These are phyloP conservation scores for Fusarium sp. DNA, from an alignment of 2,329 filamentous ascomycete genomes.

Conservation along the genomic window DNA sequence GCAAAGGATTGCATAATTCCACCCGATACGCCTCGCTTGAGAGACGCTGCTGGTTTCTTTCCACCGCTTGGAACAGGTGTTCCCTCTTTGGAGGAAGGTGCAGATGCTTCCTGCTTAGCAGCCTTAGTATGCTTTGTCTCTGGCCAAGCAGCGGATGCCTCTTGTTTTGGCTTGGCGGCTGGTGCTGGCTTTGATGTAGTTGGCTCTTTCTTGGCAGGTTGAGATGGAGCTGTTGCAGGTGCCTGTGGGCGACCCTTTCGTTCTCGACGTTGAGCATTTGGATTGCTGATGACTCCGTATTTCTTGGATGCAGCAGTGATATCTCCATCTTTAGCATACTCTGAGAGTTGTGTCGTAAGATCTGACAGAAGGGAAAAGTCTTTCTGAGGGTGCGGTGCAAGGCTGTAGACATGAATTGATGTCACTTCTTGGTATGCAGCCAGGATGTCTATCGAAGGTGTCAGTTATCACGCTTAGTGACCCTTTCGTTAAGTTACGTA, in stretches of 20 bases:
- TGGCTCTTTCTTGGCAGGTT: slow-evolving; percentile 35
- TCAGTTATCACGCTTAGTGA: slow-evolving; percentile 10
- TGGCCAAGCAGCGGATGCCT: slow-evolving; percentile 18
- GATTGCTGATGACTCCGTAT: slow-evolving; percentile 82
- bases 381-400: slow-evolving; percentile 76
- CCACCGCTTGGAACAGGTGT: slow-evolving; percentile 45
- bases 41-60: slow-evolving; percentile 53
- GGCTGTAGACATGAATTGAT: slow-evolving; percentile 88
- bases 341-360: slow-evolving; percentile 71
- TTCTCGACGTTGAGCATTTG: slow-evolving; percentile 68
- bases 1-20: slow-evolving; percentile 85
- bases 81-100: slow-evolving; percentile 41
- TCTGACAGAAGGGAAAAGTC: slow-evolving; percentile 79
- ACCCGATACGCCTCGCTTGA: slow-evolving; percentile 70
- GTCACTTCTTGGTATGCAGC: slow-evolving; percentile 77
- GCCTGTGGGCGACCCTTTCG: slow-evolving; percentile 53
- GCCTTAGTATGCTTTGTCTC: slow-evolving; percentile 30
- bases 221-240: slow-evolving; percentile 46
- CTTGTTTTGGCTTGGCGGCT: slow-evolving; percentile 45
- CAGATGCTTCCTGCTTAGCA: slow-evolving; percentile 50
- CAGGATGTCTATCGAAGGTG: slow-evolving; percentile 67
- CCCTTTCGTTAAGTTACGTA: background rate
- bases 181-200: slow-evolving; percentile 23
- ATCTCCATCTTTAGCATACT: slow-evolving; percentile 68
- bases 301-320: slow-evolving; percentile 67